phyloP scores from a whole-genome alignment of 177 flowering plant species.

The Telopea speciosissima region DNA sequence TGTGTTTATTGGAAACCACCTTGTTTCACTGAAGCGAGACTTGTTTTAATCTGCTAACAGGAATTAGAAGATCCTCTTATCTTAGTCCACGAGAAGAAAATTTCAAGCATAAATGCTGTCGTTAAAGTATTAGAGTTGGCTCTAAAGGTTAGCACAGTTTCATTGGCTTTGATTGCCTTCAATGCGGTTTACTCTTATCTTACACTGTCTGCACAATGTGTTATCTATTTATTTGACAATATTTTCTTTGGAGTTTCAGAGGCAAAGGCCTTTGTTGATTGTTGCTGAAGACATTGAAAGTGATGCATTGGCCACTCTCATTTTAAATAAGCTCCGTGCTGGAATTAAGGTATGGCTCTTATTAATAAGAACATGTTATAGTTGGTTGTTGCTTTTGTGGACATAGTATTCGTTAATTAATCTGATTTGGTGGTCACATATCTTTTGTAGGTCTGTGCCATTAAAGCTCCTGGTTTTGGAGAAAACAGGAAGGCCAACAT shows the following conservation, averaged over 20 bases:
- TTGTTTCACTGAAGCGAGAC: no score
- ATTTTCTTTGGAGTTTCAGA: slow-evolving; percentile 29
- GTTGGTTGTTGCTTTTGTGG: neutral
- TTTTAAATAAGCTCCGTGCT: slow-evolving; percentile 82
- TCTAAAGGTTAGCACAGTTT: slow-evolving; percentile 35
- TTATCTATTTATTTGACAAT: neutral
- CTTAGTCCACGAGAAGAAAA: slow-evolving; percentile 73
- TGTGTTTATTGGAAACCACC: no score
- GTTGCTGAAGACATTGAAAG: slow-evolving; percentile 89
- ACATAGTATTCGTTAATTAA: neutral
- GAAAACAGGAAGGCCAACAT: slow-evolving; percentile 76
- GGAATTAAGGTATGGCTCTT: slow-evolving; percentile 57
- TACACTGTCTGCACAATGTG: neutral
- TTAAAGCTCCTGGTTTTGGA: slow-evolving; percentile 98
- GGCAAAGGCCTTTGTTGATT: slow-evolving; percentile 64
- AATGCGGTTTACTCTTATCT: neutral
- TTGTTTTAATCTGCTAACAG: slow-evolving; percentile 21
- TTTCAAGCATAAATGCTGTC: slow-evolving; percentile 61
- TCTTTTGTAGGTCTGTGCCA: slow-evolving; percentile 65
- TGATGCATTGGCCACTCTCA: slow-evolving; percentile 83
- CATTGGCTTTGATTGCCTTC: neutral
- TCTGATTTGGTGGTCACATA: neutral
- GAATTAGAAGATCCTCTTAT: slow-evolving; percentile 78
- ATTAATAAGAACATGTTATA: neutral
- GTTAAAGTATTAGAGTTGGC: slow-evolving; percentile 75